Conservation (phyloP, 331 rosid species). For the Rhamnella rubrinervis region DNA sequence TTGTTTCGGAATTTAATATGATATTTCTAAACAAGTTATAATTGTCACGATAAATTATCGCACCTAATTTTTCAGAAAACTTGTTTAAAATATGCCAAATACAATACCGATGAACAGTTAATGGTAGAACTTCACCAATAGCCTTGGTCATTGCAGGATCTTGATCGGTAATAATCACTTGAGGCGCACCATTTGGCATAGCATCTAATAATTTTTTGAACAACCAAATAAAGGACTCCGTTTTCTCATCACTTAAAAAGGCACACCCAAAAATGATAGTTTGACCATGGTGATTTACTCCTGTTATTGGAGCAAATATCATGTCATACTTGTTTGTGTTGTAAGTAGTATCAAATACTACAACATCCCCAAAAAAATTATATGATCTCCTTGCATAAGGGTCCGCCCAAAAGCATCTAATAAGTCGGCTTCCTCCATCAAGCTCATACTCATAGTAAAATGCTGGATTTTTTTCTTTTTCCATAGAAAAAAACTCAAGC, state of each 20-base stretch:
- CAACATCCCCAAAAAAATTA: not conserved
- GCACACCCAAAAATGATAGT: not conserved
- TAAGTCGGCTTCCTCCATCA: not conserved
- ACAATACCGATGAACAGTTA: too few species aligned
- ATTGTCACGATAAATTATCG: not conserved
- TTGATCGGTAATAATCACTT: too few species aligned
- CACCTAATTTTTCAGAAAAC: too few species aligned
- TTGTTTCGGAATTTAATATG: not conserved
- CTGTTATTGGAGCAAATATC: not conserved
- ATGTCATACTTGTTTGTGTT: not conserved
- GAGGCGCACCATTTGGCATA: too few species aligned
- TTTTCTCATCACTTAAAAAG: too few species aligned
- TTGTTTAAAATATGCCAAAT: too few species aligned
- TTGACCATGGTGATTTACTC: not conserved
- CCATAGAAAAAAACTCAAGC: not conserved
- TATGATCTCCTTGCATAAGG: not conserved
- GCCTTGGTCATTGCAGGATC: too few species aligned
- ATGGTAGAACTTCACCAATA: too few species aligned
- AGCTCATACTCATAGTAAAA: not conserved
- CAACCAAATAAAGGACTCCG: too few species aligned
- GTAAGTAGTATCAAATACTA: conserved; percentile 12
- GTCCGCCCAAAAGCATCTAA: not conserved
- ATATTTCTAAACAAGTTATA: too few species aligned
- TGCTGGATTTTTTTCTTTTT: not conserved
- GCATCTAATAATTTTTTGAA: too few species aligned